Evolutionary conservation across 768 basidiomycete species (phyloP).

Genomic region (Pleurotus tuoliensis): DNA sequence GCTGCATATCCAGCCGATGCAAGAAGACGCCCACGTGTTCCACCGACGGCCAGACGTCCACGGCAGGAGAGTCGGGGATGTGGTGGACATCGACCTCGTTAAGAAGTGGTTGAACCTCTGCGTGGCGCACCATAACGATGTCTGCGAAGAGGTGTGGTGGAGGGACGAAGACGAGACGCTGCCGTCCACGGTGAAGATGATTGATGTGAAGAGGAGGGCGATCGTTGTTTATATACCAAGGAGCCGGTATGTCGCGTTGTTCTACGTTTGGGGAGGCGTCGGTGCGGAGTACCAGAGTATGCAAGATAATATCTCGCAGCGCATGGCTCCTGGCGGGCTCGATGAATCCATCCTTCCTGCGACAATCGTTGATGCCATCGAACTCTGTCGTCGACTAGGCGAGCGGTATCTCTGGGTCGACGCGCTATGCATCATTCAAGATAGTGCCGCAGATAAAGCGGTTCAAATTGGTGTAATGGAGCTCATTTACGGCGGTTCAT

Average conservation of each 20-base stretch:
- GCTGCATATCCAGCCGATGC: not conserved
- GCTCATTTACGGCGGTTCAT: not conserved
- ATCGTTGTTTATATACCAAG: not conserved
- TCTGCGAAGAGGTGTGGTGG: slow-evolving; percentile 1
- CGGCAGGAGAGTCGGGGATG: not conserved
- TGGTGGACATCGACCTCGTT: not conserved
- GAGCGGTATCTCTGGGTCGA: slow-evolving; percentile 1
- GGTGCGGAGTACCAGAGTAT: not conserved
- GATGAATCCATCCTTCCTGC: not conserved
- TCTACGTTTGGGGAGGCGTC: slow-evolving; percentile 1
- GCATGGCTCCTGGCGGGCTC: not conserved
- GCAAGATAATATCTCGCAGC: not conserved
- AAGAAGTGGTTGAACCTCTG: not conserved
- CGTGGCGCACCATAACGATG: not conserved
- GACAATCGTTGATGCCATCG: not conserved
- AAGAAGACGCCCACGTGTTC: not conserved
- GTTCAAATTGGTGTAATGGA: not conserved
- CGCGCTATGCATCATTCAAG: not conserved
- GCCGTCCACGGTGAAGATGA: slow-evolving; percentile 1
- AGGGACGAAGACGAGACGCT: not conserved
- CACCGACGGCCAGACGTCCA: not conserved
- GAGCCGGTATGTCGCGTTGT: not conserved
- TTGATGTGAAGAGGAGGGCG: not conserved
- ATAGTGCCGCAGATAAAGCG: not conserved
- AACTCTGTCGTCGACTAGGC: not conserved